A percentile compares a stretch with the other conserved stretches of the same genome.
Conservation (phyloP, 257 asterid genomes). For the Solanum sejunctum region DNA sequence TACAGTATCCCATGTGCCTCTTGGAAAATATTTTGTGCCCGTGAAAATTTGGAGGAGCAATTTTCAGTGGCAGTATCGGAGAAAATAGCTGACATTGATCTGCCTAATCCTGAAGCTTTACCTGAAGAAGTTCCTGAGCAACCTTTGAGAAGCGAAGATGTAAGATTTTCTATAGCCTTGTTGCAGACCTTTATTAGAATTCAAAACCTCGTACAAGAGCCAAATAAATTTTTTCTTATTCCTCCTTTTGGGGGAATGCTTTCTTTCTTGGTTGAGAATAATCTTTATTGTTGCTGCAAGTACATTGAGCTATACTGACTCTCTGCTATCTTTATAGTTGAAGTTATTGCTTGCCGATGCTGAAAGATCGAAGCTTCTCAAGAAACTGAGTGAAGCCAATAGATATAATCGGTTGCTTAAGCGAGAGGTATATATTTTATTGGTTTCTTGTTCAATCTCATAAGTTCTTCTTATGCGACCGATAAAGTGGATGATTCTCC, state of each 20-base stretch:
- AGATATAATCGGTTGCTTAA: slow-evolving; percentile 66
- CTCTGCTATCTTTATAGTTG: slow-evolving; percentile 32
- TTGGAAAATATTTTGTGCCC: slow-evolving; percentile 31
- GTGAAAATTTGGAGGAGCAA: slow-evolving; percentile 45
- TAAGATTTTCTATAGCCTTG: not conserved
- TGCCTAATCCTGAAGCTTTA: slow-evolving; percentile 9
- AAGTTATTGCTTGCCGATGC: slow-evolving; percentile 59
- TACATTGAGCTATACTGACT: not conserved
- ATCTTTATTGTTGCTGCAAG: not conserved
- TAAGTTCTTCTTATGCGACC: not conserved
- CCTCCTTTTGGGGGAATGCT: not conserved
- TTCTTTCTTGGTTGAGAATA: not conserved
- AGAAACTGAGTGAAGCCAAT: slow-evolving; percentile 90
- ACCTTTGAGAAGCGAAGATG: slow-evolving; percentile 48
- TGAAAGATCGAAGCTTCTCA: slow-evolving; percentile 56
- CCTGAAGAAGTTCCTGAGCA: slow-evolving; percentile 13
- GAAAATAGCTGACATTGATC: slow-evolving; percentile 12
- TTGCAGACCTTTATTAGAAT: not conserved
- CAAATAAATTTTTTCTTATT: not conserved
- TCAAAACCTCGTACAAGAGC: not conserved
- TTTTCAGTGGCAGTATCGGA: slow-evolving; percentile 27
- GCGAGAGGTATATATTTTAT: slow-evolving; percentile 44
- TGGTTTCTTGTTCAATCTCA: not conserved
- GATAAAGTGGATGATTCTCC: not conserved
- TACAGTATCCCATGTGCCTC: not conserved